These are phyloP conservation scores for Tetrahymena elliotti DNA, from an alignment of 73 alveolate species.

Conservation along the genomic window DNA sequence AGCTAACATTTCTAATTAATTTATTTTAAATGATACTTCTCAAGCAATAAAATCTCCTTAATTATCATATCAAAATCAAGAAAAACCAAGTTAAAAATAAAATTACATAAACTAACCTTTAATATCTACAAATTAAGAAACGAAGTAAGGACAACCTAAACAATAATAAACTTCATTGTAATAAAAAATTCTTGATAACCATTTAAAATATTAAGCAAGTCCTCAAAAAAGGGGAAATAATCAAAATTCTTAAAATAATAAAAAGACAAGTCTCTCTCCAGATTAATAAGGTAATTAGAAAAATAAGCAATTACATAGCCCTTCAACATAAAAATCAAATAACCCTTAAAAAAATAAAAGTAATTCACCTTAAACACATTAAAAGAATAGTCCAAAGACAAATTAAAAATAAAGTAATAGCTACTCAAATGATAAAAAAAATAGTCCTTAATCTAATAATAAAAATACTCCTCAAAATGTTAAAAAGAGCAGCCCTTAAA, in stretches of 20 bases:
- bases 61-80: no score
- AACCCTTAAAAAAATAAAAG: background rate
- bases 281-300: background rate
- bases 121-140: background rate
- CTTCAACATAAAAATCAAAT: background rate
- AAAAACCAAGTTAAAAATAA: no score
- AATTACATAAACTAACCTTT: background rate
- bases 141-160: background rate
- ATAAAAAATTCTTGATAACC: background rate
- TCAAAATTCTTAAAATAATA: no score
- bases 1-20: background rate
- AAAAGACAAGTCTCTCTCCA: background rate
- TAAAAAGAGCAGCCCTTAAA: background rate
- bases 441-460: background rate
- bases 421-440: no score
- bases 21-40: background rate
- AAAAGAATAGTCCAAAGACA: background rate
- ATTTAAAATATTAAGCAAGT: background rate
- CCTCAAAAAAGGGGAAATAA: background rate
- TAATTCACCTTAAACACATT: background rate
- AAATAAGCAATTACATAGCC: background rate
- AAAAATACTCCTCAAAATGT: background rate
- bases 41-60: no score
- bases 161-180: no score
- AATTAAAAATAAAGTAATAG: background rate